Percentiles rank a stretch among this genome's conserved stretches.
These are phyloP conservation scores for Fonsecaea multimorphosa DNA, from an alignment of 2,329 filamentous ascomycete species.

Conservation along the genomic window DNA sequence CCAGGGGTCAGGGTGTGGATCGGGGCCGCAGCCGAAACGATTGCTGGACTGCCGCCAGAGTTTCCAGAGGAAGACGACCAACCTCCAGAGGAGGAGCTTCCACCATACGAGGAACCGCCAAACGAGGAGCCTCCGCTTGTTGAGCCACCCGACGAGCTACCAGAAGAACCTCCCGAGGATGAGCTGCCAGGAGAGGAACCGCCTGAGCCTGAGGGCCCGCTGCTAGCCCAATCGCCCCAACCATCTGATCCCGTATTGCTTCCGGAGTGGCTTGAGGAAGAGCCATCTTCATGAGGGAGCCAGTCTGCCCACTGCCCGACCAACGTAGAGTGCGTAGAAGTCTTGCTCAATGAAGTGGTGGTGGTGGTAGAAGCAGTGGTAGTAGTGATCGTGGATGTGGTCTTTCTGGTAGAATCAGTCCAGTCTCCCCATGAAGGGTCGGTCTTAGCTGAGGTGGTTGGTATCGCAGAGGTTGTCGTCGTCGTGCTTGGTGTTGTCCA, in stretches of 20 bases:
- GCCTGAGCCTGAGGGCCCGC: neutral
- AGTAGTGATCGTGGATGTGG: neutral
- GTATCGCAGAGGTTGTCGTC: neutral
- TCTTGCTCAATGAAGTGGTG: neutral
- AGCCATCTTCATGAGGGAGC: conserved; percentile 1
- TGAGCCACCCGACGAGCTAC: neutral
- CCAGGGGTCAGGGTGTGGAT: neutral
- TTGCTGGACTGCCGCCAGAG: neutral
- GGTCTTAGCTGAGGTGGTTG: neutral
- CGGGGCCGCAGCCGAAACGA: neutral
- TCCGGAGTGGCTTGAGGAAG: neutral
- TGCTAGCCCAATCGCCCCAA: neutral
- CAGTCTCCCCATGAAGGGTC: neutral
- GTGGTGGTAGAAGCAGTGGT: neutral
- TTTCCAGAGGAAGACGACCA: neutral
- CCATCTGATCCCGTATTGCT: neutral
- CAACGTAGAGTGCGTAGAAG: neutral
- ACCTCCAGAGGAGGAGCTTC: neutral
- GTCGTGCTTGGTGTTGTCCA: neutral
- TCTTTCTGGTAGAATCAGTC: neutral
- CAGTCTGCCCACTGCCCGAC: neutral
- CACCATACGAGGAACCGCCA: neutral
- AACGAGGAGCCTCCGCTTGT: neutral
- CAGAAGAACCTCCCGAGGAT: neutral
- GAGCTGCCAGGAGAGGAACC: neutral